Percentiles rank a stretch among this genome's conserved stretches.
phyloP scores from a whole-genome alignment of 345 rosid species.

The Pistacia atlantica region DNA sequence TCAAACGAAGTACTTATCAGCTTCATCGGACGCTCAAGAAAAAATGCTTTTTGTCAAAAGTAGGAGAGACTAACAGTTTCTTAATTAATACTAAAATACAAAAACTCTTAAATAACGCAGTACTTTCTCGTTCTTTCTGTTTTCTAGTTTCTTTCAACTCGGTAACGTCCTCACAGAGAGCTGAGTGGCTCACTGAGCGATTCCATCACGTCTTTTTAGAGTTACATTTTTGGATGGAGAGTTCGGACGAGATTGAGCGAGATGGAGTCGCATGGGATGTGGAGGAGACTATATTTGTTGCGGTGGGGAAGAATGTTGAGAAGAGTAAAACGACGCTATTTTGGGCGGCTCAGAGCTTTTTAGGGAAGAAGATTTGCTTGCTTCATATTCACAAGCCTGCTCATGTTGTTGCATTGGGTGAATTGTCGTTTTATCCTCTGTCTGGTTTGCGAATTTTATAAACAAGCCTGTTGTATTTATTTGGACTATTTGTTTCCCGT shows the following conservation, averaged over 20 bases:
- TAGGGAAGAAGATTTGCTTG: slow-evolving; percentile 70
- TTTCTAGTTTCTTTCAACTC: slow-evolving; percentile 1
- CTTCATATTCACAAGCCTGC: slow-evolving; percentile 72
- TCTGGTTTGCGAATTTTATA: slow-evolving; percentile 5
- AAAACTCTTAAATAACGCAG: neutral
- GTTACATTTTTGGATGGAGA: slow-evolving; percentile 34
- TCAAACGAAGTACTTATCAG: neutral
- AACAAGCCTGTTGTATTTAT: slow-evolving; percentile 4
- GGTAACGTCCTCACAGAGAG: too few relatives aligned
- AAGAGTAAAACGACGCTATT: slow-evolving; percentile 54
- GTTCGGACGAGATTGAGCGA: slow-evolving; percentile 31
- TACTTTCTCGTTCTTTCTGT: too few relatives aligned
- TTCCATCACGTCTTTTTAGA: neutral
- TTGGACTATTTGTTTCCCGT: slow-evolving; percentile 1
- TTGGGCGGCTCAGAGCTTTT: slow-evolving; percentile 71
- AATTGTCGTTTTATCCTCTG: slow-evolving; percentile 31
- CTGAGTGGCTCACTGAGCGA: neutral
- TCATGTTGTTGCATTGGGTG: slow-evolving; percentile 50
- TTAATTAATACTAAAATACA: neutral
- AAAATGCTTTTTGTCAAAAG: neutral
- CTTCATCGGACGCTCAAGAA: neutral
- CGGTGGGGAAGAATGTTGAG: slow-evolving; percentile 71
- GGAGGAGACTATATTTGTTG: slow-evolving; percentile 74
- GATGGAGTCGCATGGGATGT: slow-evolving; percentile 32
- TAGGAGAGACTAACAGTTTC: neutral